phyloP scores from a whole-genome alignment of 352 stramenopile genomes.

The Pythium aquatile region DNA sequence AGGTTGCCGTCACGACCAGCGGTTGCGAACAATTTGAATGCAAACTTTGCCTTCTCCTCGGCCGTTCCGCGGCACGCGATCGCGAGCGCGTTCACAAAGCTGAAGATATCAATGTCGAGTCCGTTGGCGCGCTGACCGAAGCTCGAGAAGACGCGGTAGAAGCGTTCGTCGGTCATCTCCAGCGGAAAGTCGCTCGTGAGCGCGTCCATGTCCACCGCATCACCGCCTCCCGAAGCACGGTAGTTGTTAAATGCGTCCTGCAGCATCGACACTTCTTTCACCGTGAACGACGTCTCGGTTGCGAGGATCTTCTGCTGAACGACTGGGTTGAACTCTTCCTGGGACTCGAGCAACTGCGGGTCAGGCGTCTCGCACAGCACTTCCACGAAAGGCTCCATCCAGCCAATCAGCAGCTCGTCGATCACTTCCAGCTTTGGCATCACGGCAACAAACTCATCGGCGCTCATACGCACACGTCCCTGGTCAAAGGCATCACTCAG shows the following conservation, averaged over 20 bases:
- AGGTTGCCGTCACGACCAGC: conserved; percentile 34
- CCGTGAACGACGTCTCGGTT: conserved; percentile 76
- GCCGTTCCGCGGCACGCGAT: conserved; percentile 69
- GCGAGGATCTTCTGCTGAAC: conserved; percentile 88
- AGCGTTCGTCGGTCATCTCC: conserved; percentile 83
- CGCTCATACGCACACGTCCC: conserved; percentile 67
- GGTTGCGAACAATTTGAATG: conserved; percentile 79
- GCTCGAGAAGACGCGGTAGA: conserved; percentile 71
- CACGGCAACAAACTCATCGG: conserved; percentile 70
- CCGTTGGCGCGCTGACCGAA: conserved; percentile 81
- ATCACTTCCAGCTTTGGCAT: conserved; percentile 45
- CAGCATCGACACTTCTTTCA: conserved; percentile 75
- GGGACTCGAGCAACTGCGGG: conserved; percentile 74
- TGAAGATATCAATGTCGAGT: conserved; percentile 83
- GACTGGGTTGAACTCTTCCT: conserved; percentile 87
- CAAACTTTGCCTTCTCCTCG: conserved; percentile 76
- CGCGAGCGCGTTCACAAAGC: conserved; percentile 79
- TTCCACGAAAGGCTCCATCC: conserved; percentile 85
- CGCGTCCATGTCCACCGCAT: conserved; percentile 73
- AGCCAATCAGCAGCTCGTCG: conserved; percentile 64
- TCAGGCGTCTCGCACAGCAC: conserved; percentile 83
- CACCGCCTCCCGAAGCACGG: conserved; percentile 57
- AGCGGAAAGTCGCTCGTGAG: conserved; percentile 78
- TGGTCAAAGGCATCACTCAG: conserved; percentile 83
- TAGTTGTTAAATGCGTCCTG: conserved; percentile 88